Percentiles rank a stretch among this genome's conserved stretches.
Evolutionary conservation across 2,329 filamentous ascomycete genomes (phyloP).

Genomic region (Coniochaeta prunicola): DNA sequence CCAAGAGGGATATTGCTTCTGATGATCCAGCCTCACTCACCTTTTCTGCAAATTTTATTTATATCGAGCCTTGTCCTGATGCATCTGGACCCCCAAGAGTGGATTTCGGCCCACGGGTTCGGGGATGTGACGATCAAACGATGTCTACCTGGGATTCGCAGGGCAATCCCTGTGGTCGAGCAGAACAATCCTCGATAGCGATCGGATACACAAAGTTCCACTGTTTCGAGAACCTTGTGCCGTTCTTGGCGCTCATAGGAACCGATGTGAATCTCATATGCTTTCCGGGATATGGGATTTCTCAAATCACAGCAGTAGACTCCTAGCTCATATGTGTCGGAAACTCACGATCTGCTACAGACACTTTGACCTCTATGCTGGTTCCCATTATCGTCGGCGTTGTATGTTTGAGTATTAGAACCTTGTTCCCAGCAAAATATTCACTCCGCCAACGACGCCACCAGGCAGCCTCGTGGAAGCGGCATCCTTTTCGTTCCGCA

Average conservation of each 20-base stretch:
- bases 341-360: not conserved
- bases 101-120: not conserved
- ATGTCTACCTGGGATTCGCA: not conserved
- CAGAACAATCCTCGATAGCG: not conserved
- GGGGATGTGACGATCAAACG: not conserved
- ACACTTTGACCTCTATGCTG: not conserved
- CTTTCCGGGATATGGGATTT: not conserved
- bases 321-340: not conserved
- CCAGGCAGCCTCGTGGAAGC: not conserved
- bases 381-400: not conserved
- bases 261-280: not conserved
- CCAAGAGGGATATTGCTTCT: not conserved
- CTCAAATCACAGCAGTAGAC: no score
- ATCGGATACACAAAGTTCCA: not conserved
- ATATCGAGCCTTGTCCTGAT: not conserved
- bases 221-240: not conserved
- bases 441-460: not conserved
- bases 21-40: not conserved
- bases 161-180: not conserved
- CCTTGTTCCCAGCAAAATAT: not conserved
- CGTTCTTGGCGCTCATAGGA: not conserved
- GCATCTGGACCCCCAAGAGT: not conserved
- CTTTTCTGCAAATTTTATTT: not conserved
- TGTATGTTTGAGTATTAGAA: not conserved
- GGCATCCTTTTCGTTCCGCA: not conserved